These are phyloP conservation scores for Pestalotiopsis sp. DNA, from an alignment of 2,329 filamentous ascomycete species.

Conservation along the genomic window DNA sequence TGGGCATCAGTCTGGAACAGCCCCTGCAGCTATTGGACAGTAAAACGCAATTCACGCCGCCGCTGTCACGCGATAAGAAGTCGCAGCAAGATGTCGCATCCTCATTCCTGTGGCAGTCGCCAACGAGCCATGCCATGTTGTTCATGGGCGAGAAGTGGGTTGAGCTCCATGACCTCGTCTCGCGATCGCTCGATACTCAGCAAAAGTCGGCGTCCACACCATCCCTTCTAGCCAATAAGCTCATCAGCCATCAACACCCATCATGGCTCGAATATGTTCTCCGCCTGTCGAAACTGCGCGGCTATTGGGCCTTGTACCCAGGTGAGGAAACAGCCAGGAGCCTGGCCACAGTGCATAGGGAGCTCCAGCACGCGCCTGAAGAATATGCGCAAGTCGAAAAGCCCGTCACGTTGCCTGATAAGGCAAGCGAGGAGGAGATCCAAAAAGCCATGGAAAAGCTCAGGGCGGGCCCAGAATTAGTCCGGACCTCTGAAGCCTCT, in stretches of 20 bases:
- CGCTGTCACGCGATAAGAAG: slow-evolving; percentile 30
- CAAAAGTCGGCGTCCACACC: slow-evolving; percentile 37
- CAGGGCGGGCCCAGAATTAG: slow-evolving; percentile 28
- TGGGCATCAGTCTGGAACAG: slow-evolving; percentile 80
- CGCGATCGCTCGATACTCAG: slow-evolving; percentile 57
- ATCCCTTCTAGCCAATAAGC: slow-evolving; percentile 50
- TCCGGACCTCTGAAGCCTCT: slow-evolving; percentile 50
- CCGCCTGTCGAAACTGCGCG: slow-evolving; percentile 74
- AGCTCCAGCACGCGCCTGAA: slow-evolving; percentile 74
- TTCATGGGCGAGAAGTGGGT: slow-evolving; percentile 86
- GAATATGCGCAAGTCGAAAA: slow-evolving; percentile 49
- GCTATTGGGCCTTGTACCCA: slow-evolving; percentile 82
- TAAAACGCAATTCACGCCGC: slow-evolving; percentile 53
- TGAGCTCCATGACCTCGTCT: slow-evolving; percentile 81
- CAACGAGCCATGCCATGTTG: slow-evolving; percentile 79
- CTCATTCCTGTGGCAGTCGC: slow-evolving; percentile 83
- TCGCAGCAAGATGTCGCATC: slow-evolving; percentile 38
- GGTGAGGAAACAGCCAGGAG: slow-evolving; percentile 54
- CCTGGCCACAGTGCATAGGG: slow-evolving; percentile 76
- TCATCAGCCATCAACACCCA: slow-evolving; percentile 31
- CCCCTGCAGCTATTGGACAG: slow-evolving; percentile 68
- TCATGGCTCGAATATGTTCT: slow-evolving; percentile 63
- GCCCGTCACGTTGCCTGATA: slow-evolving; percentile 22
- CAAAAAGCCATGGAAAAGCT: slow-evolving; percentile 27
- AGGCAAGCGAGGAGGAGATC: slow-evolving; percentile 29